Evolutionary conservation across 2,329 filamentous ascomycete genomes (phyloP), one percentile per base, ranked within the genome.

Genomic region (Boeremia exigua): DNA sequence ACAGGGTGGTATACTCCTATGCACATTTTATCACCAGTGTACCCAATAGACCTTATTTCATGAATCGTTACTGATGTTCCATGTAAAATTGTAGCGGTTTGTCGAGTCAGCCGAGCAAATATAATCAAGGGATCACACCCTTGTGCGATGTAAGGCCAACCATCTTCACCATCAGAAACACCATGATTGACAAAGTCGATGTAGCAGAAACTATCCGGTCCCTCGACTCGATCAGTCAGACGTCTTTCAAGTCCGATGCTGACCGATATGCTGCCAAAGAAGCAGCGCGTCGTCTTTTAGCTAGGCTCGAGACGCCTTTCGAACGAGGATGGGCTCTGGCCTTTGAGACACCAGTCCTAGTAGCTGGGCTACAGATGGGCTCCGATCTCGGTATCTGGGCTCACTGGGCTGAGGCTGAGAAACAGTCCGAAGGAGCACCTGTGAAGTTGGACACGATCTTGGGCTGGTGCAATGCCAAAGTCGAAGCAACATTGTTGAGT

Each of bases 261-360:
- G 45, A 58, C 15, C 43, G 51, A 14, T 58, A 46, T 30, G 51
- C 43, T 9, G 51, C 45, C 5, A 58, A 55, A 47, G 55, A 58
- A 42, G 50, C 55, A 49, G 51, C 34, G 28, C 43, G 51, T n/a
- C 51, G 50, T 6, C 48, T 58, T 1, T 34, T 58, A n/a, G 37
- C 48, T n/a, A 42, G 39, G 14, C 55, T 58, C 8, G 45, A 58
- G 19, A 51, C 45, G 3, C 51, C 51, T 2, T 58, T 58, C 30
- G 51, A 55, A 15, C 33, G 44, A 29, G 45, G 45, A 32, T 55
- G 45, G 55, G 10, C 36, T 8, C 12, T 58, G 25, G 34, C 38
- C 11, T 57, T 57, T 10, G 54, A 54, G 19, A 53, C 48, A 8
- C 49, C 49, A 15, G 49, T 57, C 11, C 19, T 57, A 14, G 44